These are phyloP conservation scores for Wickerhamomyces subpelliculosus DNA, from an alignment of 805 yeast genomes.

Conservation along the genomic window DNA sequence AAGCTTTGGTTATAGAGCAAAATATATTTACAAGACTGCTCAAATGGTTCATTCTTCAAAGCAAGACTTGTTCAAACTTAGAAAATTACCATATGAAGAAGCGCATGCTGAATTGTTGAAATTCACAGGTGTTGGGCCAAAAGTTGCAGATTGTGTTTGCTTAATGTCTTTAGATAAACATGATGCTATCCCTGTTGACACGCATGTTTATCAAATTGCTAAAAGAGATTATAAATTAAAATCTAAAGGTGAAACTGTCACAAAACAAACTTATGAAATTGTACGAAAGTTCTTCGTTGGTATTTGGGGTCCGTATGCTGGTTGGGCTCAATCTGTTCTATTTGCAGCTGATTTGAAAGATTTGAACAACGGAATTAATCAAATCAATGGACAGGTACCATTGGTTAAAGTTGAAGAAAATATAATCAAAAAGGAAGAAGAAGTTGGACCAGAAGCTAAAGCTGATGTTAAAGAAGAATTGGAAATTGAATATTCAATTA, in stretches of 20 bases:
- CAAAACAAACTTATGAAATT: slow-evolving; percentile 26
- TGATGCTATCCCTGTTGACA: slow-evolving; percentile 89
- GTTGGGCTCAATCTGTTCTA: slow-evolving; percentile 97
- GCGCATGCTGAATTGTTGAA: slow-evolving; percentile 55
- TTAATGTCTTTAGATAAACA: slow-evolving; percentile 85
- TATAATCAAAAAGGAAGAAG: slow-evolving; percentile 3
- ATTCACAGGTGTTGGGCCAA: slow-evolving; percentile 91
- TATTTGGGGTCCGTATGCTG: slow-evolving; percentile 88
- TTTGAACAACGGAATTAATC: slow-evolving; percentile 59
- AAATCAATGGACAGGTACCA: slow-evolving; percentile 17
- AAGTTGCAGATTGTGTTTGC: slow-evolving; percentile 95
- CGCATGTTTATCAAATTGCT: slow-evolving; percentile 90
- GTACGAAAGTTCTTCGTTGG: slow-evolving; percentile 54
- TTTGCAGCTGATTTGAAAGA: slow-evolving; percentile 80
- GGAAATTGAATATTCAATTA: slow-evolving; percentile 18
- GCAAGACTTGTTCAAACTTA: slow-evolving; percentile 31
- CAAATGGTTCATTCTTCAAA: slow-evolving; percentile 27
- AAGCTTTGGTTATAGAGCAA: slow-evolving; percentile 90
- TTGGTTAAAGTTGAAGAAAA: slow-evolving; percentile 11
- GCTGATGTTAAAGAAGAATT: slow-evolving; percentile 8
- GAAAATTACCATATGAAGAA: slow-evolving; percentile 39
- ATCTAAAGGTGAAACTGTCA: slow-evolving; percentile 21
- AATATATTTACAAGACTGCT: slow-evolving; percentile 78
- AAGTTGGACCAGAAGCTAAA: slow-evolving; percentile 2
- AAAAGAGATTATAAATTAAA: slow-evolving; percentile 67